These are phyloP conservation scores for Hyphochytrium catenoides DNA, from an alignment of 352 stramenopile genomes.

Conservation along the genomic window DNA sequence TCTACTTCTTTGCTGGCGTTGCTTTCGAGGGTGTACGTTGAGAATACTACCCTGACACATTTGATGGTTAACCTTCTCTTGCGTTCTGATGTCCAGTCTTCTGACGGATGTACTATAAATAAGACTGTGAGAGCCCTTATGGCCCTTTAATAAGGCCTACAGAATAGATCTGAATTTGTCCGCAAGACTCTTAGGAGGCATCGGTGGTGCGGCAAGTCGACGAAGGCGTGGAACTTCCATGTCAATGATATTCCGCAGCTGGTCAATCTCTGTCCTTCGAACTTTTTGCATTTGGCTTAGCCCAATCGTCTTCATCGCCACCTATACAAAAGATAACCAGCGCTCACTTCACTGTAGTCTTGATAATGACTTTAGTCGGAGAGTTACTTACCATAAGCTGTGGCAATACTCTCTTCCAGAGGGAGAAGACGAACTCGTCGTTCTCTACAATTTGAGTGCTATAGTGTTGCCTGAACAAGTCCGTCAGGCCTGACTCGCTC, in stretches of 20 bases:
- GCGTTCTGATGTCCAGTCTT: too few relatives aligned
- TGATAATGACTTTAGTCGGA: constrained; percentile 1
- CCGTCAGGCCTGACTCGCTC: constrained; percentile 54
- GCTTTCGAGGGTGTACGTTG: too few relatives aligned
- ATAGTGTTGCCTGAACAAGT: constrained; percentile 79
- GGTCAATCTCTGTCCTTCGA: constrained; percentile 40
- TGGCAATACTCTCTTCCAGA: constrained; percentile 73
- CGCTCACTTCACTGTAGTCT: too few relatives aligned
- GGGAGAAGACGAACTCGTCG: constrained; percentile 84
- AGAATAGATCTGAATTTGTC: too few relatives aligned
- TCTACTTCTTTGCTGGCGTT: too few relatives aligned
- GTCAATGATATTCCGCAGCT: constrained; percentile 64
- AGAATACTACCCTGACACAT: too few relatives aligned
- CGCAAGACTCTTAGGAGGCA: background rate
- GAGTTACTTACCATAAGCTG: constrained; percentile 13
- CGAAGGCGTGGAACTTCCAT: constrained; percentile 66
- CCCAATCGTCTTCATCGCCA: constrained; percentile 56
- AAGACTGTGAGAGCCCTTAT: too few relatives aligned
- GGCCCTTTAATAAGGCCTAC: too few relatives aligned
- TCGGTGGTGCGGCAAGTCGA: constrained; percentile 40
- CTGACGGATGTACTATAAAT: too few relatives aligned
- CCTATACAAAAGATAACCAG: too few relatives aligned
- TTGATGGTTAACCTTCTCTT: too few relatives aligned
- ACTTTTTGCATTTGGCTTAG: constrained; percentile 60
- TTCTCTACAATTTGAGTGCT: constrained; percentile 79